Percentiles rank a stretch among this genome's conserved stretches.
Evolutionary conservation across 2,329 filamentous ascomycete species (phyloP).

Genomic region (Cytospora piceicola): DNA sequence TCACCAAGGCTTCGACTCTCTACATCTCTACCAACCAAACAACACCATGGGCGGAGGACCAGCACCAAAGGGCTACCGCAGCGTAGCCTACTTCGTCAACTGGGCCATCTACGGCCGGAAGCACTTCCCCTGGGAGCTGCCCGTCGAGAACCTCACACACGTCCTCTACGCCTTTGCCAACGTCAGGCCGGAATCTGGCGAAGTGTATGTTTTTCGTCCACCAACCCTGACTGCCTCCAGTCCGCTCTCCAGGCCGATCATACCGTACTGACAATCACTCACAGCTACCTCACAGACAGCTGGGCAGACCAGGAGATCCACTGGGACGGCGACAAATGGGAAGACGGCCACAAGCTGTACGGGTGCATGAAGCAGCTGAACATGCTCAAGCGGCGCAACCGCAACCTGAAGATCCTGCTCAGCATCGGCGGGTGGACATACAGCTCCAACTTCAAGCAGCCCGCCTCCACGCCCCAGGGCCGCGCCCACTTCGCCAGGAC

Average conservation of each 20-base stretch:
- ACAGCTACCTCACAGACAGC: constrained; percentile 56
- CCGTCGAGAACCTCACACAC: constrained; percentile 81
- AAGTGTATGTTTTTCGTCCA: constrained; percentile 56
- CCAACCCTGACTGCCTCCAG: constrained; percentile 24
- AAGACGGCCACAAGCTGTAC: constrained; percentile 83
- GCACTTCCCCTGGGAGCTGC: constrained; percentile 83
- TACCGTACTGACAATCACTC: background rate
- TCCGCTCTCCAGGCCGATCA: background rate
- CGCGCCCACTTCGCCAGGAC: constrained; percentile 72
- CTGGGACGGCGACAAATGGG: constrained; percentile 70
- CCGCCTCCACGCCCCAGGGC: constrained; percentile 72
- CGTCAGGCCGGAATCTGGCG: constrained; percentile 75
- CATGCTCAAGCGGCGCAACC: constrained; percentile 78
- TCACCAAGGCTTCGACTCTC: constrained; percentile 15
- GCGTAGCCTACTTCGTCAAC: constrained; percentile 76
- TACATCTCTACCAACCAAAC: constrained; percentile 28
- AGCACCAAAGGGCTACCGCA: constrained; percentile 56
- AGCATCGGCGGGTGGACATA: constrained; percentile 95
- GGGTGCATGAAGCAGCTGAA: constrained; percentile 89
- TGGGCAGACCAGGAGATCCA: constrained; percentile 76
- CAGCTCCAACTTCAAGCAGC: constrained; percentile 77
- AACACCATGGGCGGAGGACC: constrained; percentile 49
- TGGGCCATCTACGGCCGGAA: constrained; percentile 89
- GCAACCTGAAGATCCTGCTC: constrained; percentile 82
- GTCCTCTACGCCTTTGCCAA: constrained; percentile 92